phyloP scores from a whole-genome alignment of 116 monocot species.

The Phalaenopsis hybrid region DNA sequence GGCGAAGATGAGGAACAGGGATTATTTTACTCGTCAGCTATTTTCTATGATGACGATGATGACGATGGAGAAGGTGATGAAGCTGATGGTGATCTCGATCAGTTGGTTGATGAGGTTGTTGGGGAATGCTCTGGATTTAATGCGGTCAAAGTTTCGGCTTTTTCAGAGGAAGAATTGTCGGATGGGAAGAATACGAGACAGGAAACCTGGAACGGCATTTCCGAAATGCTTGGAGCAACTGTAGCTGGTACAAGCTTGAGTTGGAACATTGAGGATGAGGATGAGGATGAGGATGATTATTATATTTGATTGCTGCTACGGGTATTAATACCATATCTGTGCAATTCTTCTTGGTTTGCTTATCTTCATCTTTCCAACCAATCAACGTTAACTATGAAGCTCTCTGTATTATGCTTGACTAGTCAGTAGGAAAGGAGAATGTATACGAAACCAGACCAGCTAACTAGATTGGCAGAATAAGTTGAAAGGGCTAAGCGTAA shows the following conservation, averaged over 20 bases:
- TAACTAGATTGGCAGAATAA: too few relatives aligned
- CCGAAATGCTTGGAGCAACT: conserved; percentile 18
- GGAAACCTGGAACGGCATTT: conserved; percentile 15
- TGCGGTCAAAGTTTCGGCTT: conserved; percentile 24
- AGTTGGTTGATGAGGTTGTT: conserved; percentile 41
- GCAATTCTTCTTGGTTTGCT: neutral
- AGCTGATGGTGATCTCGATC: conserved; percentile 11
- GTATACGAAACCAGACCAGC: too few relatives aligned
- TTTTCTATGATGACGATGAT: conserved; percentile 14
- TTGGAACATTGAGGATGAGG: conserved; percentile 39
- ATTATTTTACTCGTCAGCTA: conserved; percentile 2
- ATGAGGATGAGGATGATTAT: conserved; percentile 5
- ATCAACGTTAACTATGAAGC: conserved; percentile 1
- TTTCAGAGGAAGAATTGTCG: conserved; percentile 52
- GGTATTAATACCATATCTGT: neutral
- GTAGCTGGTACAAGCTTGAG: conserved; percentile 16
- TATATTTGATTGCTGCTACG: conserved; percentile 5
- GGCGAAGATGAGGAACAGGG: conserved; percentile 7
- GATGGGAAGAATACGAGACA: conserved; percentile 10
- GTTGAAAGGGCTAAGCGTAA: too few relatives aligned
- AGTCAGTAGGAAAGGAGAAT: neutral
- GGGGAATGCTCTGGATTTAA: conserved; percentile 7
- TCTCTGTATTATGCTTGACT: neutral
- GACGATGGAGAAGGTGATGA: conserved; percentile 7
- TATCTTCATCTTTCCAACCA: neutral